Evolutionary conservation across 305 asterid species (phyloP).

Genomic region (Fraxinus floribunda): DNA sequence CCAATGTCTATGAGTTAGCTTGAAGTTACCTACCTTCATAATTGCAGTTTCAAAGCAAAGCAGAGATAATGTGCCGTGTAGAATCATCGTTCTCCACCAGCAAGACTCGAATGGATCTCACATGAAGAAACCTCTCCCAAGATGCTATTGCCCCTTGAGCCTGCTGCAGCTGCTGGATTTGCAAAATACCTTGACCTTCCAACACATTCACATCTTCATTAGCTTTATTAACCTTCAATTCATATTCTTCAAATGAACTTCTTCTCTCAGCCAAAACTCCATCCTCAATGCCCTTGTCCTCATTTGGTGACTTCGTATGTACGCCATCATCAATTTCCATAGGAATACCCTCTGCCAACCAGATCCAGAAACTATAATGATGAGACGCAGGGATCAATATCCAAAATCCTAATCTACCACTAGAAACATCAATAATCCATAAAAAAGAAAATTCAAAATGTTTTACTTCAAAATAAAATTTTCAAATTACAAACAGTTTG

Average conservation of each 20-base stretch:
- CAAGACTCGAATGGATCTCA: constrained; percentile 71
- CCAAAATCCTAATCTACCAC: constrained; percentile 30
- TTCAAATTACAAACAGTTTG: constrained; percentile 23
- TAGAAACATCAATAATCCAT: constrained; percentile 16
- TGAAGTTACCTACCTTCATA: constrained; percentile 60
- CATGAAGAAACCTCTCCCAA: constrained; percentile 87
- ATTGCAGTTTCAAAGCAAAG: constrained; percentile 82
- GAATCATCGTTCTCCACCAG: constrained; percentile 85
- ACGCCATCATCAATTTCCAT: constrained; percentile 30
- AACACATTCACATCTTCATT: constrained; percentile 22
- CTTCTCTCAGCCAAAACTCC: constrained; percentile 19
- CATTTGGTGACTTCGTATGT: constrained; percentile 20
- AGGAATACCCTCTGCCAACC: constrained; percentile 31
- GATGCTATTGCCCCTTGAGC: constrained; percentile 42
- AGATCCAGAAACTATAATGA: constrained; percentile 30
- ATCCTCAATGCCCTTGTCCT: constrained; percentile 26
- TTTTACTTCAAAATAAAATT: neutral
- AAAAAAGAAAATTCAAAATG: neutral
- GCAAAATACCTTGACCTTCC: constrained; percentile 28
- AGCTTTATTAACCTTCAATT: constrained; percentile 7
- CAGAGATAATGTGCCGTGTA: constrained; percentile 77
- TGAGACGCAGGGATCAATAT: constrained; percentile 16
- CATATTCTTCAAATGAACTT: constrained; percentile 10
- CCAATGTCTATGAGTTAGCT: neutral
- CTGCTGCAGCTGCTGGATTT: constrained; percentile 38